Evolutionary conservation across 228 moss, liverwort and hornwort genomes (phyloP).

Genomic region (Sphagnum fallax): DNA sequence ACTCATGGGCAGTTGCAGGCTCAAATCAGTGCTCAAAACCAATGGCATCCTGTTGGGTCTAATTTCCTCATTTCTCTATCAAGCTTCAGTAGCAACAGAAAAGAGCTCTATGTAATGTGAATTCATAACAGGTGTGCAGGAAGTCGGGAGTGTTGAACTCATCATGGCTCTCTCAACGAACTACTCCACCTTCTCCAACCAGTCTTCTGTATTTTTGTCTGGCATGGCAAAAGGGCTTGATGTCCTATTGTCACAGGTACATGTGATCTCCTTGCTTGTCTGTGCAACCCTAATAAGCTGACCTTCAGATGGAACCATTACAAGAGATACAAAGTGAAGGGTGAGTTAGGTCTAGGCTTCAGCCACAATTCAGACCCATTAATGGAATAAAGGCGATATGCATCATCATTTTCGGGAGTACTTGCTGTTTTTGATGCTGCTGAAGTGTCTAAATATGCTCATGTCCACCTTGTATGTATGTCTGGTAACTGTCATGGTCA

Average conservation of each 20-base stretch:
- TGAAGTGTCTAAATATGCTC: too few species aligned
- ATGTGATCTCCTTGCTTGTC: too few species aligned
- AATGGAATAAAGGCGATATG: too few species aligned
- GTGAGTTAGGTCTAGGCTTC: too few species aligned
- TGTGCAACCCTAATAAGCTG: too few species aligned
- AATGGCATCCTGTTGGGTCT: neutral
- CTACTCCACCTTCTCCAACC: constrained; percentile 25
- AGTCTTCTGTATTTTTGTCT: constrained; percentile 26
- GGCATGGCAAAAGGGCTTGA: constrained; percentile 31
- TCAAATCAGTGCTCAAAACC: neutral
- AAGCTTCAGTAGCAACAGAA: neutral
- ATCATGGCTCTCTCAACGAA: constrained; percentile 32
- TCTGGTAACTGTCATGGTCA: too few species aligned
- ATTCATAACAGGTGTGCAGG: constrained; percentile 20
- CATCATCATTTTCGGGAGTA: neutral
- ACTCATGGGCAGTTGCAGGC: neutral
- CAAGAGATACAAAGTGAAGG: too few species aligned
- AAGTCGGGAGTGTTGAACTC: constrained; percentile 38
- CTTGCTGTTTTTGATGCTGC: too few species aligned
- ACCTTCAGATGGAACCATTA: too few species aligned
- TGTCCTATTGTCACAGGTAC: constrained; percentile 35
- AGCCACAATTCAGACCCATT: neutral
- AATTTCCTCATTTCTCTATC: neutral
- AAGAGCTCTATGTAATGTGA: neutral
- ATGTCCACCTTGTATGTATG: too few species aligned